Percentiles rank a stretch among this genome's conserved stretches.
Conservation (phyloP, 805 yeast genomes). For the Ogataea ganodermae region DNA sequence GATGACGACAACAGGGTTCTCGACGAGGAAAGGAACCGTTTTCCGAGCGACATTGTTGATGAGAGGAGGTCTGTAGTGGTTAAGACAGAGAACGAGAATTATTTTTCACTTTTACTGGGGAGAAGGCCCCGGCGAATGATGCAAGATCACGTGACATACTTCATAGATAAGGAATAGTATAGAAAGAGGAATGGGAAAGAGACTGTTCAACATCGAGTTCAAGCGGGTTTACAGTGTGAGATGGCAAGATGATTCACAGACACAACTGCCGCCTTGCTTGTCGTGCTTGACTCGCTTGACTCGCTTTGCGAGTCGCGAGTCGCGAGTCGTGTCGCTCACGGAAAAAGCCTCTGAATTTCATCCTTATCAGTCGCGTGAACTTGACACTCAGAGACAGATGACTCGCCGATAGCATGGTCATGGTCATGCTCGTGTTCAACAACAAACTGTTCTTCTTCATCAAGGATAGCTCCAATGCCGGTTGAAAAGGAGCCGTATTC, state of each 20-base stretch:
- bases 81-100: background rate
- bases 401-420: conserved; percentile 22
- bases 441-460: conserved; percentile 36
- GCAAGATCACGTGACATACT: conserved; percentile 21
- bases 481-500: conserved; percentile 24
- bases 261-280: background rate
- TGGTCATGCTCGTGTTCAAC: conserved; percentile 37
- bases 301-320: too few relatives aligned
- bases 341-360: conserved; percentile 31
- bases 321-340: too few relatives aligned
- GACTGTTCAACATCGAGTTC: too few relatives aligned
- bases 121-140: conserved; percentile 6
- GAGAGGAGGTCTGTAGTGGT: background rate
- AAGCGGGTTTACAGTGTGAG: too few relatives aligned
- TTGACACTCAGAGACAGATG: conserved; percentile 12
- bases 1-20: conserved; percentile 17
- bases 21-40: conserved; percentile 22
- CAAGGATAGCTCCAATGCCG: conserved; percentile 26
- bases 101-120: background rate
- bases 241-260: too few relatives aligned
- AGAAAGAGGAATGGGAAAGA: too few relatives aligned
- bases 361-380: conserved; percentile 24
- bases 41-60: background rate
- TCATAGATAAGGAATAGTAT: conserved; percentile 1
- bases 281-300: too few relatives aligned